phyloP scores from a whole-genome alignment of 805 yeast genomes.

The Hanseniaspora hatyaiensis region DNA sequence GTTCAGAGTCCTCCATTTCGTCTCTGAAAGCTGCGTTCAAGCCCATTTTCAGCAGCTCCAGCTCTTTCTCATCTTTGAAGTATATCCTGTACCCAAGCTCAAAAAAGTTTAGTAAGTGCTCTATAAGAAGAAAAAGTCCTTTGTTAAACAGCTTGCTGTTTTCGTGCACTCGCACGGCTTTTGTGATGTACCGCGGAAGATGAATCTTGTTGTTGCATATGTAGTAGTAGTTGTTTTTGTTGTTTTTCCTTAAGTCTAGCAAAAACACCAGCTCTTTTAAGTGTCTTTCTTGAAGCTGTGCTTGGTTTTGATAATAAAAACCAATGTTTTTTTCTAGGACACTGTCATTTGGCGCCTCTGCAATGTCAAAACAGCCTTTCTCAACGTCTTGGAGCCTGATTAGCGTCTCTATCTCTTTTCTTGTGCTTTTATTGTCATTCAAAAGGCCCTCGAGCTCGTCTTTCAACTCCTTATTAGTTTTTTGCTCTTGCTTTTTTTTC shows the following conservation, averaged over 20 bases:
- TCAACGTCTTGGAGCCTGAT: not conserved
- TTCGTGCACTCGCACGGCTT: not conserved
- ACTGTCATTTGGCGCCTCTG: not conserved
- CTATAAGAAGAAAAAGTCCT: slow-evolving; percentile 5
- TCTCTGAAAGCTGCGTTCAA: slow-evolving; percentile 6
- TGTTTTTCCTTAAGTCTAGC: slow-evolving; percentile 4
- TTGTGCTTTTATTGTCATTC: not conserved
- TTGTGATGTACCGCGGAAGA: slow-evolving; percentile 5
- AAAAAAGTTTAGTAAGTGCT: slow-evolving; percentile 8
- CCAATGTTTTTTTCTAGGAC: not conserved
- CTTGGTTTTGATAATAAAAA: not conserved
- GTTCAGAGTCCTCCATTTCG: not conserved
- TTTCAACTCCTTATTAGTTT: not conserved
- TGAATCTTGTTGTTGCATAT: slow-evolving; percentile 7
- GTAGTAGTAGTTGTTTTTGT: slow-evolving; percentile 11
- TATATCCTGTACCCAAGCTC: not conserved
- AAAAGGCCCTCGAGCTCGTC: not conserved
- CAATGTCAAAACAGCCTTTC: too few species aligned
- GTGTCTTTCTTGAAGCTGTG: not conserved
- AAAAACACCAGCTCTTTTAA: not conserved
- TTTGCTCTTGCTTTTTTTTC: not conserved
- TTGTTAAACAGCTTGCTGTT: slow-evolving; percentile 8
- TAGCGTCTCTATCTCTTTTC: not conserved
- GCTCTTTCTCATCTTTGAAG: not conserved
- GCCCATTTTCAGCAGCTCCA: not conserved